These are phyloP conservation scores for Amanita phalloides DNA, from an alignment of 768 basidiomycete species.

Conservation along the genomic window DNA sequence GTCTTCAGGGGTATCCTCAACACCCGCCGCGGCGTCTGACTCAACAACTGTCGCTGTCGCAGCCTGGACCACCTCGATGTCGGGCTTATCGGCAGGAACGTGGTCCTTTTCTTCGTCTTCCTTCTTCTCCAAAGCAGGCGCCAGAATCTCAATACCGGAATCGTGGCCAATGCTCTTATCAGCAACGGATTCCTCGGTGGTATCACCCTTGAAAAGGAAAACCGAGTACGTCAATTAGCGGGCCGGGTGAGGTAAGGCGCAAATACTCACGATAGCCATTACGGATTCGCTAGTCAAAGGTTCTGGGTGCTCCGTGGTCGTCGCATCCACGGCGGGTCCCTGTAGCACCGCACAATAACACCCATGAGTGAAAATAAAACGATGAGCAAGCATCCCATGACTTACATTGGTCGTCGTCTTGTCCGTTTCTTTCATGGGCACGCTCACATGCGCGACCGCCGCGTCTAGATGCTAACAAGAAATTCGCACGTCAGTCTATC, in stretches of 20 bases:
- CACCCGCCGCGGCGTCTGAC: background rate
- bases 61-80: background rate
- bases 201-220: conserved; percentile 1
- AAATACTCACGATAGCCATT: background rate
- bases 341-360: background rate
- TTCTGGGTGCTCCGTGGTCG: background rate
- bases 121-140: background rate
- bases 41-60: background rate
- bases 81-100: background rate
- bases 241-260: background rate
- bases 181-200: background rate
- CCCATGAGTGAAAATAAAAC: background rate
- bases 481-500: background rate
- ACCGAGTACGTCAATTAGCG: background rate
- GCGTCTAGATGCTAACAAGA: background rate
- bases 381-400: background rate
- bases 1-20: background rate
- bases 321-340: background rate
- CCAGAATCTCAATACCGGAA: conserved; percentile 3
- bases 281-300: background rate
- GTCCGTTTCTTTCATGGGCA: background rate
- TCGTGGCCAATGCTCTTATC: conserved; percentile 1
- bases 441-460: background rate
- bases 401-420: background rate
- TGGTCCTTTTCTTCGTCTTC: background rate